These are phyloP conservation scores for Colletotrichum liriopes DNA, from an alignment of 2,329 filamentous ascomycete species.

Conservation along the genomic window DNA sequence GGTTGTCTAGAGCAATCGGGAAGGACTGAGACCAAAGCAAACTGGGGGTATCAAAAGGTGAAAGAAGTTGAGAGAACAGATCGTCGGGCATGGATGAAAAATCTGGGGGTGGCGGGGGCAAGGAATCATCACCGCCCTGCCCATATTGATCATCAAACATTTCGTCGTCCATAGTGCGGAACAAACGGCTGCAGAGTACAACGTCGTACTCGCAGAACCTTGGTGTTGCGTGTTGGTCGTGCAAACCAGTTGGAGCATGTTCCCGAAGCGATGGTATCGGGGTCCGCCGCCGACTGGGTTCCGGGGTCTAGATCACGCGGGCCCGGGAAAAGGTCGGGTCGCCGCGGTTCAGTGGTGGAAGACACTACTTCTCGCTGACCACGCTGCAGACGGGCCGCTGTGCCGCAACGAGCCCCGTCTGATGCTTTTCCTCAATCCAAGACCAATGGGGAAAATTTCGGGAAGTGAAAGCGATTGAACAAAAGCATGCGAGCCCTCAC, in stretches of 20 bases:
- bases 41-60: conserved; percentile 43
- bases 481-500: not conserved
- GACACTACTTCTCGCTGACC: conserved; percentile 20
- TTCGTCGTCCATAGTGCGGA: conserved; percentile 26
- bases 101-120: conserved; percentile 25
- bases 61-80: conserved; percentile 33
- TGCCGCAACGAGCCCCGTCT: conserved; percentile 23
- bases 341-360: conserved; percentile 20
- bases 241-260: conserved; percentile 33
- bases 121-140: conserved; percentile 20
- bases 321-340: conserved; percentile 37
- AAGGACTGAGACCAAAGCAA: conserved; percentile 44
- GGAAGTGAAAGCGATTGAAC: not conserved
- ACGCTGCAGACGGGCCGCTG: conserved; percentile 32
- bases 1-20: conserved; percentile 40
- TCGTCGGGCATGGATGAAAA: conserved; percentile 36
- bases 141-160: conserved; percentile 28
- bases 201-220: conserved; percentile 7
- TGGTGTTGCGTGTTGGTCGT: conserved; percentile 17
- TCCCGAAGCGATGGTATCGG: conserved; percentile 26
- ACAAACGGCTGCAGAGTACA: not conserved
- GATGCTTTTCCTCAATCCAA: not conserved
- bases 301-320: conserved; percentile 35
- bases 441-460: conserved; percentile 19
- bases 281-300: conserved; percentile 27